phyloP scores from a whole-genome alignment of 208 protist genomes.

The Crithidia mellificae region DNA sequence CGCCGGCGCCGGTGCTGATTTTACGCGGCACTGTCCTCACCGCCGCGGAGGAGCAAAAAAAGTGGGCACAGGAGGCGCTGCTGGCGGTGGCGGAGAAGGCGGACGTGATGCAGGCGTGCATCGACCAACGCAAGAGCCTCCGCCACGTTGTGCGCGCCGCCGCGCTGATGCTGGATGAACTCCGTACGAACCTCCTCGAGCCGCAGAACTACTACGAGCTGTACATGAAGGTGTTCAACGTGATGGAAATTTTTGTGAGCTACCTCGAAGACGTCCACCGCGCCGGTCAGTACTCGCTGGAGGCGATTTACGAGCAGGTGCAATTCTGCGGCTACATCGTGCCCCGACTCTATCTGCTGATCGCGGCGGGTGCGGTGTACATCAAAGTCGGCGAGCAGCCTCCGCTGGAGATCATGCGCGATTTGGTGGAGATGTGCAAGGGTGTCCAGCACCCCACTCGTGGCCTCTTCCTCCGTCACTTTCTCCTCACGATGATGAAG shows the following conservation, averaged over 20 bases:
- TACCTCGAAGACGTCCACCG: conserved; percentile 88
- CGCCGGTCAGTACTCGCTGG: conserved; percentile 38
- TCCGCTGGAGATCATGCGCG: conserved; percentile 94
- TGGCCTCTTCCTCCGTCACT: conserved; percentile 98
- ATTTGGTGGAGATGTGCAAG: conserved; percentile 99
- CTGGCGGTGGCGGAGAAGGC: conserved; percentile 71
- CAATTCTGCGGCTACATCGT: conserved; percentile 98
- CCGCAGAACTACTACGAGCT: conserved; percentile 99
- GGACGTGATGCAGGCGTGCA: conserved; percentile 74
- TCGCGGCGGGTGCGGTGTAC: conserved; percentile 95
- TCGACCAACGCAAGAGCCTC: conserved; percentile 54
- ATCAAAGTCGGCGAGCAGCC: conserved; percentile 89
- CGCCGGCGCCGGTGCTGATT: conserved; percentile 37
- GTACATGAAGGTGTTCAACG: conserved; percentile 94
- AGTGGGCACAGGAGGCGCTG: conserved; percentile 84
- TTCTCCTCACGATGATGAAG: conserved; percentile 95
- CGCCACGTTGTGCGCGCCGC: conserved; percentile 52
- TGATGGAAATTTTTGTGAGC: conserved; percentile 86
- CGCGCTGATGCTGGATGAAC: conserved; percentile 93
- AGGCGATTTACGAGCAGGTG: conserved; percentile 97
- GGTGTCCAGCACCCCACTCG: conserved; percentile 99
- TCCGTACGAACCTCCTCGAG: conserved; percentile 93
- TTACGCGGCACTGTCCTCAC: conserved; percentile 67
- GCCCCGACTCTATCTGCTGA: conserved; percentile 97
- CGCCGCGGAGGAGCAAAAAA: conserved; percentile 90